Evolutionary conservation across 2,329 filamentous ascomycete species (phyloP).

Genomic region (Clarireedia paspali): DNA sequence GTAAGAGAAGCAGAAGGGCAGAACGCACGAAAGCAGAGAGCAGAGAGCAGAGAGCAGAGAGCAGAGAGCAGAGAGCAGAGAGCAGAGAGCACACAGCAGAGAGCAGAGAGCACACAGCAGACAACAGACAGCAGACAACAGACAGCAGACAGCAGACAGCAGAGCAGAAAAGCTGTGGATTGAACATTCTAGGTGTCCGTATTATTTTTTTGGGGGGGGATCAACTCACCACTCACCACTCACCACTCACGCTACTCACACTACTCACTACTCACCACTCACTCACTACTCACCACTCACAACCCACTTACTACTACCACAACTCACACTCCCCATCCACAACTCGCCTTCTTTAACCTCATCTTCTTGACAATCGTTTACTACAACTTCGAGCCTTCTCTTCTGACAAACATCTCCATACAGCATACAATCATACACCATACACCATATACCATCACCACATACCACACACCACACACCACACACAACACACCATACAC

Average conservation of each 20-base stretch:
- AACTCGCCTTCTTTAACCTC: not conserved
- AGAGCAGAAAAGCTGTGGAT: too few species aligned
- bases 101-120: too few species aligned
- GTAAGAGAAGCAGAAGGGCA: not conserved
- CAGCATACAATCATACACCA: too few species aligned
- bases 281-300: not conserved
- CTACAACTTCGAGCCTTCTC: not conserved
- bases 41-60: too few species aligned
- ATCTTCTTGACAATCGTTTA: not conserved
- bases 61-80: too few species aligned
- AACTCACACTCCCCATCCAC: not conserved
- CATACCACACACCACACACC: not conserved
- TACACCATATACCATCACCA: too few species aligned
- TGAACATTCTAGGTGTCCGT: too few species aligned
- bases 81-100: too few species aligned
- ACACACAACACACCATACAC: not conserved
- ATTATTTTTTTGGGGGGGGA: too few species aligned
- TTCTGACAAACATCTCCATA: not conserved
- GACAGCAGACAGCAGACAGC: too few species aligned
- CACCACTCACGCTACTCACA: not conserved
- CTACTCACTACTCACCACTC: not conserved
- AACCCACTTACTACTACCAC: not conserved
- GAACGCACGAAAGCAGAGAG: not conserved
- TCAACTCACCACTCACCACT: not conserved
- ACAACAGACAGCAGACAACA: too few species aligned